Conservation (phyloP, 148 eudicot genomes). For the Heliamphora exappendiculata region DNA sequence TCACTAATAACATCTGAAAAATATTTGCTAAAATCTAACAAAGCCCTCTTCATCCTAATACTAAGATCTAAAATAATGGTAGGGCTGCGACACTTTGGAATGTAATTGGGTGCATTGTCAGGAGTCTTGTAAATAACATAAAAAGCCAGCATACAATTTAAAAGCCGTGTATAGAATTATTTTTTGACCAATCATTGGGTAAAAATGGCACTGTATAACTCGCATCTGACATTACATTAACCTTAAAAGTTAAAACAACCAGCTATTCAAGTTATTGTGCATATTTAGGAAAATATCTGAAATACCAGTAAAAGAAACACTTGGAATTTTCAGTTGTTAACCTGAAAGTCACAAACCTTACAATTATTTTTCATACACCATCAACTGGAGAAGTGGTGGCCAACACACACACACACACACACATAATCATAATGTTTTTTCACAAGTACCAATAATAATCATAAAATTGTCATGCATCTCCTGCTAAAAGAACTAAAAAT, state of each 20-base stretch:
- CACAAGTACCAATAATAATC: background rate
- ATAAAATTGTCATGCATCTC: background rate
- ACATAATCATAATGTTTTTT: too few relatives aligned
- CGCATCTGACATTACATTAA: background rate
- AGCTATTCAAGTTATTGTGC: background rate
- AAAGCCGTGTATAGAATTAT: background rate
- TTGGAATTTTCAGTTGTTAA: background rate
- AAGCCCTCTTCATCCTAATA: background rate
- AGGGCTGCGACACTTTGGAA: too few relatives aligned
- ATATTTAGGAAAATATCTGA: background rate
- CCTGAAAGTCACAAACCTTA: background rate
- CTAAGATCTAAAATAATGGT: too few relatives aligned
- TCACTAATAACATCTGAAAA: background rate
- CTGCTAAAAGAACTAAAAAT: background rate
- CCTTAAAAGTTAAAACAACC: background rate
- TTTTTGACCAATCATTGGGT: background rate
- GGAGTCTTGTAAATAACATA: background rate
- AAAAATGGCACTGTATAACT: too few relatives aligned
- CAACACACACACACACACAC: too few relatives aligned
- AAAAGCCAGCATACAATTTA: background rate
- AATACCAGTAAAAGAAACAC: background rate
- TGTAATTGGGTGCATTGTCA: too few relatives aligned
- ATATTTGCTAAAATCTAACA: background rate
- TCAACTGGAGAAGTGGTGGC: background rate
- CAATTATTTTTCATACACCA: background rate